Evolutionary conservation across 164 flowering plant species (phyloP), one percentile per base, ranked within the genome.

Genomic region (Brasenia schreberi): DNA sequence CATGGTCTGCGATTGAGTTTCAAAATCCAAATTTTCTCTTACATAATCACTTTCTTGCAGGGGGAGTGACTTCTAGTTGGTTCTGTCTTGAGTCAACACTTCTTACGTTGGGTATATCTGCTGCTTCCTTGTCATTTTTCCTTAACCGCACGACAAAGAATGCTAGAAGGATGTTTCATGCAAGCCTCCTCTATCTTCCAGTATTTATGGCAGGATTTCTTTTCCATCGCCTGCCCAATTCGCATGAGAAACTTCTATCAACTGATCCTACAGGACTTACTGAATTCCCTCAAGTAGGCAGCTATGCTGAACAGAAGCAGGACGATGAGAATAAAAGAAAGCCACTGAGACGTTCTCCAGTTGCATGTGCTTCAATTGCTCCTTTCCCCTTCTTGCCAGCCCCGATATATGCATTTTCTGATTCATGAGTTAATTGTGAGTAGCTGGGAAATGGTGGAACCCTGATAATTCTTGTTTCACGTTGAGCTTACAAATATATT

Each of bases 321-420:
- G 58, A 61, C 59, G 42, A 33, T 9, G n/a, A 64, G 3, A 39
- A 33, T 12, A 42, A 67, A 64, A 70, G 33, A n/a, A 73, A 77
- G 53, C 59, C 2, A 18, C 60, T 63, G 64, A 69, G 39, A 66
- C 85, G 87, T 0, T 78, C 95, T 5, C 98, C 90, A 16, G 95
- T 92, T 6, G 82, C 98, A 2, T 88, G 78, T 75, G 98, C 98
- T 18, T 92, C 98, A 7, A 71, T 78, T 65, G 95, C 98, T 5
- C 96, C 96, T 23, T 92, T 92, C 63, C 98, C 98, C 11, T 92
- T 89, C 77, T 77, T 92, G 73, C 98, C 94, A 6, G 87, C 80
- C 62, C 94, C 92, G 16, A 69, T 79, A 4, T 88, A 83, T 67
- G 73, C 62, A 62, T 43, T 68, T 69, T 64, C 73, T 5, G 68